Conservation (phyloP, 768 basidiomycete genomes). For the Sarcomyxa edulis region DNA sequence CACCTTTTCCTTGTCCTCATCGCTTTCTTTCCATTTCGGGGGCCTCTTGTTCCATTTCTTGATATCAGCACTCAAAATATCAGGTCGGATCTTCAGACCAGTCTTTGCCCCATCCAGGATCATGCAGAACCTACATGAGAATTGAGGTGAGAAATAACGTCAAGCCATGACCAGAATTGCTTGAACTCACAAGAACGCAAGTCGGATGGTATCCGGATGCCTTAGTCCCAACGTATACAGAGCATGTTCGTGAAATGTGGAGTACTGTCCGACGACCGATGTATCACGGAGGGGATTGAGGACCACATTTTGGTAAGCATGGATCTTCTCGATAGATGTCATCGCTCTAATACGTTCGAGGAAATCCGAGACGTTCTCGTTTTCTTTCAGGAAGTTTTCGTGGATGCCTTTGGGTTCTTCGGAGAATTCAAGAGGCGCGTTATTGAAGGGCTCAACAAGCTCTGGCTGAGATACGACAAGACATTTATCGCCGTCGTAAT, state of each 20-base stretch:
- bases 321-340: conserved; percentile 20
- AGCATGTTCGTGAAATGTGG: conserved; percentile 49
- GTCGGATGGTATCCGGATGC: conserved; percentile 39
- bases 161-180: no score
- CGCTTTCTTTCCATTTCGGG: conserved; percentile 14
- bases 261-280: conserved; percentile 49
- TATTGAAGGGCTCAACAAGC: conserved; percentile 50
- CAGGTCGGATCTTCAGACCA: conserved; percentile 28
- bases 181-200: conserved; percentile 46
- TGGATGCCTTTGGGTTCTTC: conserved; percentile 40
- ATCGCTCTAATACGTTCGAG: conserved; percentile 18
- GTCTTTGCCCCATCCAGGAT: conserved; percentile 43
- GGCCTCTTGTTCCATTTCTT: conserved; percentile 15
- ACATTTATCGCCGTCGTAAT: conserved; percentile 68
- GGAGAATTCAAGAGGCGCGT: conserved; percentile 44
- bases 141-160: no score
- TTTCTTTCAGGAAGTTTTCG: conserved; percentile 34
- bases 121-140: conserved; percentile 33
- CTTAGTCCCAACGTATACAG: conserved; percentile 49
- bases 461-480: conserved; percentile 52
- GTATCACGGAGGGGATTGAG: conserved; percentile 43
- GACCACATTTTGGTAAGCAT: conserved; percentile 41
- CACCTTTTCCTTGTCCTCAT: conserved; percentile 18
- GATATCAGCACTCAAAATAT: conserved; percentile 18
- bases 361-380: conserved; percentile 40